A percentile compares a stretch with the other conserved stretches of the same genome.
Evolutionary conservation across 495 filamentous ascomycete genomes (phyloP).

Genomic region (Achaetomiella virescens): DNA sequence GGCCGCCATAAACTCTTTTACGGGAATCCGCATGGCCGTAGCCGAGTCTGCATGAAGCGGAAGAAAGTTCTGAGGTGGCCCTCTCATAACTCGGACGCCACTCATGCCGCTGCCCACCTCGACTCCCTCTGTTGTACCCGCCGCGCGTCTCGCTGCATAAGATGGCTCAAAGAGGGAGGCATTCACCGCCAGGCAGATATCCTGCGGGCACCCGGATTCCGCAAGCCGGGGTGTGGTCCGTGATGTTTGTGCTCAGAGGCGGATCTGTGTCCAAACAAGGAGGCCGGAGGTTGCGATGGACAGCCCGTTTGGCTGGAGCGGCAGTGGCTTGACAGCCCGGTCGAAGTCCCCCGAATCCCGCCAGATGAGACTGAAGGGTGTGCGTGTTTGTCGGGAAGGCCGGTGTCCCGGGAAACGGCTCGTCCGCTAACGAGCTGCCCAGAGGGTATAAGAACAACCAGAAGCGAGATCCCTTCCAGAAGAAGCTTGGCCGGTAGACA

Average conservation of each 20-base stretch:
- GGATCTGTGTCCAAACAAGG: neutral
- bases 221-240: neutral
- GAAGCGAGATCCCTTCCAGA: neutral
- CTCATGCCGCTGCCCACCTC: neutral
- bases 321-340: no score
- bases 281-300: neutral
- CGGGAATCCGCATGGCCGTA: neutral
- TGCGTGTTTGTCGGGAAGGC: no score
- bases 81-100: neutral
- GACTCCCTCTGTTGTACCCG: neutral
- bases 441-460: no score
- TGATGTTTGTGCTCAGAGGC: neutral
- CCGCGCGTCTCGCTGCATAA: neutral
- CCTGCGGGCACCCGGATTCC: slow-evolving; percentile 1
- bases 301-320: no score
- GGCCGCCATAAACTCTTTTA: neutral
- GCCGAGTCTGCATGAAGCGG: neutral
- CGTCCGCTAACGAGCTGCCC: neutral
- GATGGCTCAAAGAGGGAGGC: neutral
- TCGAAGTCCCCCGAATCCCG: neutral
- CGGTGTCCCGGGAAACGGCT: neutral
- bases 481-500: neutral
- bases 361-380: neutral
- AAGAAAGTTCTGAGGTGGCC: neutral
- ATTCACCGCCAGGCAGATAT: neutral